Percentiles rank a stretch among this genome's conserved stretches.
phyloP scores from a whole-genome alignment of 306 rosid species.

The Prunus campanulata region DNA sequence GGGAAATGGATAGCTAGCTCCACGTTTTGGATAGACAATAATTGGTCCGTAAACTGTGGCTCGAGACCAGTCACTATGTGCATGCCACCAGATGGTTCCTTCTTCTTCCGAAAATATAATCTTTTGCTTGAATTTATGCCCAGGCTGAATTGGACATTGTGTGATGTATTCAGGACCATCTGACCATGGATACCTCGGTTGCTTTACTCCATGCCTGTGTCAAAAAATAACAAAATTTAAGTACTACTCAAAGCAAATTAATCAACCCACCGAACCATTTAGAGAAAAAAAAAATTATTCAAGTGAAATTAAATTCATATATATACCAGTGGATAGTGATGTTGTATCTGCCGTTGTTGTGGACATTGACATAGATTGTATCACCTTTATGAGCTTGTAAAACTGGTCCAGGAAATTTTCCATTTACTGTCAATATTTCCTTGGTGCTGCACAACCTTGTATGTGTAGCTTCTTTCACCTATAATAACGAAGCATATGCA shows the following conservation, averaged over 20 bases:
- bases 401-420: slow-evolving; percentile 62
- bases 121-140: slow-evolving; percentile 37
- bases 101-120: slow-evolving; percentile 42
- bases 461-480: slow-evolving; percentile 50
- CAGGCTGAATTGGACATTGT: slow-evolving; percentile 48
- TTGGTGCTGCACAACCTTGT: slow-evolving; percentile 55
- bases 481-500: not conserved
- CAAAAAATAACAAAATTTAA: not conserved
- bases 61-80: slow-evolving; percentile 48
- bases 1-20: slow-evolving; percentile 44
- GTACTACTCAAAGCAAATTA: not conserved
- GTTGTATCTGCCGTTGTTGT: slow-evolving; percentile 44
- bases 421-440: slow-evolving; percentile 55
- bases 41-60: slow-evolving; percentile 62
- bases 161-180: slow-evolving; percentile 60
- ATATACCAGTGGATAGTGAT: slow-evolving; percentile 58
- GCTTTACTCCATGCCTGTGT: slow-evolving; percentile 55
- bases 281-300: not conserved
- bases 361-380: slow-evolving; percentile 49
- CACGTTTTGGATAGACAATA: slow-evolving; percentile 35
- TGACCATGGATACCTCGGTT: slow-evolving; percentile 62
- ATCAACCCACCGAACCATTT: not conserved
- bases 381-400: slow-evolving; percentile 42
- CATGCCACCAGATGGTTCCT: slow-evolving; percentile 70
- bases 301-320: not conserved